Evolutionary conservation across 192 early-diverging fungal genomes (phyloP), one percentile per base, ranked within the genome.

Genomic region (Linnemannia exigua): DNA sequence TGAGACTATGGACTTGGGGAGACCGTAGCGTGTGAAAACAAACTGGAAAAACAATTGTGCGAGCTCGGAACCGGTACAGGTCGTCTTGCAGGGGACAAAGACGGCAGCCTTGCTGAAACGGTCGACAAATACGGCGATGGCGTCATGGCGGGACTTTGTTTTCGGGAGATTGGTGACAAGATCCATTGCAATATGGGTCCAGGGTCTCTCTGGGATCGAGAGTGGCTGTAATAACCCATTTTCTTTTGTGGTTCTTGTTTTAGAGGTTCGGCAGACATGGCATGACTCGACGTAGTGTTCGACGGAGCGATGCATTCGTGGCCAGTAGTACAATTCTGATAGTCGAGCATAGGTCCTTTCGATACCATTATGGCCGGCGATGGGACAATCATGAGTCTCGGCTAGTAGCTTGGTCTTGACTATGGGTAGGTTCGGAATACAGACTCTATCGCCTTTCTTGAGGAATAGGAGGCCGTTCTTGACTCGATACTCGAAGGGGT

Each of bases 41-140:
- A 79, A 0, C 36, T 75, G n/a, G 1, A 88, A 35, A 48, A 37
- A 50, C 58, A 70, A 2, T n/a, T 69, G 50, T 0, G 50, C 50
- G 3, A 51, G 50, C 1, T 51, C 50, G 16, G 50, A 17, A 0
- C 79, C 81, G 22, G 54, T 63, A 12, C 77, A 72, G 31, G 37
- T 54, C 12, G 80, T 72, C 3, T 69, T 63, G 35, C 73, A 68
- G 12, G 76, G 28, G 35, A 89, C 46, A 46, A 90, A 86, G n/a
- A 73, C 48, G 2, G 81, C 70, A 38, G 73, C 41, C 66, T 92
- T 93, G 28, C 87, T 80, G 1, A 87, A 74, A 0, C 85, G 25
- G 50, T 91, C 88, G 8, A 90, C 85, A 58, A 91, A 71, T 0
- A 92, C 90, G 11, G 80, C 72, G 4, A 93, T 87, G 0, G 80